phyloP scores from a whole-genome alignment of 2,329 filamentous ascomycete species.

The Pestalotiopsis sp. region DNA sequence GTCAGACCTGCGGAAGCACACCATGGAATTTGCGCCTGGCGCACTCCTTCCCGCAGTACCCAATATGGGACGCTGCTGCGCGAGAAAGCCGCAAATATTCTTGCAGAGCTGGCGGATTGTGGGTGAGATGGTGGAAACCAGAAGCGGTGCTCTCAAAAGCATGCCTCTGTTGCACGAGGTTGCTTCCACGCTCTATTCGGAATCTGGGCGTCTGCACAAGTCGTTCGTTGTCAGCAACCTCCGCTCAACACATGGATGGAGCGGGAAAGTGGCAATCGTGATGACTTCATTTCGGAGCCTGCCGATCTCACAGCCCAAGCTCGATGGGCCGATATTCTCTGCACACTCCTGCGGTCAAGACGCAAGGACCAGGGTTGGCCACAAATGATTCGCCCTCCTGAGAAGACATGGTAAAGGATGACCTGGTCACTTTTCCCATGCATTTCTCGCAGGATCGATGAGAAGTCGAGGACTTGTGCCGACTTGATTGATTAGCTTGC shows the following conservation, averaged over 20 bases:
- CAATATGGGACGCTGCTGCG: not conserved
- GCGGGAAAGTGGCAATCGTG: not conserved
- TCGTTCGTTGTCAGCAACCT: not conserved
- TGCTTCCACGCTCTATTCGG: not conserved
- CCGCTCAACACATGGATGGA: not conserved
- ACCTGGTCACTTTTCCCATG: not conserved
- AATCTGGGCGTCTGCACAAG: not conserved
- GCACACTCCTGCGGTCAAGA: not conserved
- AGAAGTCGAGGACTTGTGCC: not conserved
- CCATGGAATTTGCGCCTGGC: not conserved
- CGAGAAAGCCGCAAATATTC: not conserved
- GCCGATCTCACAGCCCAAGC: not conserved
- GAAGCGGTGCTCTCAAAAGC: not conserved
- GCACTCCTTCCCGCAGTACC: not conserved
- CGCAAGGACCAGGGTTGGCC: not conserved
- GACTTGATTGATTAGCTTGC: not conserved
- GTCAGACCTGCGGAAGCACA: not conserved
- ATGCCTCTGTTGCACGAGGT: not conserved
- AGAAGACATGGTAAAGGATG: not conserved
- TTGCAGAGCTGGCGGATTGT: not conserved
- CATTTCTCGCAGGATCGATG: not conserved
- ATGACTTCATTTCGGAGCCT: slow-evolving; percentile 8
- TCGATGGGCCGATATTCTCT: not conserved
- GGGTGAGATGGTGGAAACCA: not conserved
- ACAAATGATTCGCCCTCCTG: not conserved